phyloP scores from a whole-genome alignment of 2,329 filamentous ascomycete species.

The Fusarium sp. region DNA sequence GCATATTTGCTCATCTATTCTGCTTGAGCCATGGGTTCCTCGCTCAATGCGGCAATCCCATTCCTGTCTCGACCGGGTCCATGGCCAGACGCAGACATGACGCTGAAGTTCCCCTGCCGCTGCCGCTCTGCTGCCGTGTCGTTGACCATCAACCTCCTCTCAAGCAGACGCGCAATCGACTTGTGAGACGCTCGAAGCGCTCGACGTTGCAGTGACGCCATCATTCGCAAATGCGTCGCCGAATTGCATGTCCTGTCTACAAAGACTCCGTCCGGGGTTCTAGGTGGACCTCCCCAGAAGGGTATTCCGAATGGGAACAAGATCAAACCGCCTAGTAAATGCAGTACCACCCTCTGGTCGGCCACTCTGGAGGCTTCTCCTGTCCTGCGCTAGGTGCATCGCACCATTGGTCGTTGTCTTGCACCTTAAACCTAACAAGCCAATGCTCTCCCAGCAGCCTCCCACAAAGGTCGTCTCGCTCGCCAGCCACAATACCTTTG shows the following conservation, averaged over 20 bases:
- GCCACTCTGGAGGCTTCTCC: conserved; percentile 15
- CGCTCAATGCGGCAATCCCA: conserved; percentile 13
- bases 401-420: conserved; percentile 34
- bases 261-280: conserved; percentile 23
- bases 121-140: conserved; percentile 11
- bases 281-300: conserved; percentile 24
- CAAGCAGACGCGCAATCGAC: conserved; percentile 26
- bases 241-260: conserved; percentile 33
- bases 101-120: conserved; percentile 9
- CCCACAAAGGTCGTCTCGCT: conserved; percentile 18
- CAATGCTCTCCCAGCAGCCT: conserved; percentile 34
- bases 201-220: conserved; percentile 39
- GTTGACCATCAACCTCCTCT: conserved; percentile 6
- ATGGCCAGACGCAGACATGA: conserved; percentile 24
- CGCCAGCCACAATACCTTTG: conserved; percentile 29
- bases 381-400: conserved; percentile 24
- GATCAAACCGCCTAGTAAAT: conserved; percentile 33
- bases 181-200: conserved; percentile 37
- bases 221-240: conserved; percentile 31
- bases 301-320: conserved; percentile 31
- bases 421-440: conserved; percentile 31
- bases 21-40: conserved; percentile 2
- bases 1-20: conserved; percentile 12
- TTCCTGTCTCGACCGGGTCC: conserved; percentile 11
- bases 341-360: conserved; percentile 37